Evolutionary conservation across 2,329 filamentous ascomycete species (phyloP), one percentile per base, ranked within the genome.

Genomic region (Dendryphion nanum): DNA sequence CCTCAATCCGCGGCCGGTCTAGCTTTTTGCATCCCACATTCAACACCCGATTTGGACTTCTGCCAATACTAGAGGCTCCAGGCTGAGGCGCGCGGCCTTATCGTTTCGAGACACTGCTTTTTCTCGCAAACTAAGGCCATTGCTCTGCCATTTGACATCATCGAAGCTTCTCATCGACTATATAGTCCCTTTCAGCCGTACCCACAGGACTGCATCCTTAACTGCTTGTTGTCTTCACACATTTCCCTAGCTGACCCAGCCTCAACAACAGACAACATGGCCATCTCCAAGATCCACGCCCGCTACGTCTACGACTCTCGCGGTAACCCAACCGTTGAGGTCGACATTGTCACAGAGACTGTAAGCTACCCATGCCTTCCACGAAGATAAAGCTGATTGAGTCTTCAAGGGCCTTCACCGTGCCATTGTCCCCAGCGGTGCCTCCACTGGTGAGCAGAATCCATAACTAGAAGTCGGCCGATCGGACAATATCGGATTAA

Each of bases 221-320:
- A 55, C 61, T 61, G 50, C 40, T 28, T 26, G 6, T 13, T 15
- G 31, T n/a, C 40, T 40, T 48, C 42, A 41, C 45, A 40, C 33
- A 32, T 35, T 31, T 44, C 40, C n/a, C n/a, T n/a, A n/a, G n/a
- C n/a, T n/a, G n/a, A 40, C 43, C 37, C 41, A 40, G 32, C 40
- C 48, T 34, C 37, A 38, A 40, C 41, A 35, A 47, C 42, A 59
- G 48, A 59, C 73, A 90, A 68, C 56, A 98, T 98, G 93, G 77
- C 86, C 55, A 75, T 75, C 65, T 67, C 67, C 55, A 75, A 75
- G 68, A 75, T 76, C 61, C 72, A 76, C 69, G 71, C 72, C 50
- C 73, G 93, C 69, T 90, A 85, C 66, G 89, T 98, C 78, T 98
- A 76, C 82, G 93, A 98, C 82, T 97, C 93, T 71, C 91, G 93